phyloP scores from a whole-genome alignment of 2,329 filamentous ascomycete genomes.

The Trichoderma harzianum region DNA sequence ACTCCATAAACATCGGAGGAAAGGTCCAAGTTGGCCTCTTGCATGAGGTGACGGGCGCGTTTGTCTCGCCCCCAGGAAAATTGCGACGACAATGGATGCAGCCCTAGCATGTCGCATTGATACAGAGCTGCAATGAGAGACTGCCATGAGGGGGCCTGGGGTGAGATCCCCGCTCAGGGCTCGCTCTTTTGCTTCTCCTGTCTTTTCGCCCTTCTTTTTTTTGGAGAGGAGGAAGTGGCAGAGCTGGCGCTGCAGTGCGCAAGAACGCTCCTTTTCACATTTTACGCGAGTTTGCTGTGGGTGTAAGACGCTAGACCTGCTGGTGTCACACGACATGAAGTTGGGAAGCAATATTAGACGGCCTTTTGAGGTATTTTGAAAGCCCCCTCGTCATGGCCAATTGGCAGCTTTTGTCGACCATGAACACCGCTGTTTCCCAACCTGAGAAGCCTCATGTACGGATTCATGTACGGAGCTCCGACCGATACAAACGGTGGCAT shows the following conservation, averaged over 20 bases:
- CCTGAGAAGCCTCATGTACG: no score
- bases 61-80: background rate
- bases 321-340: constrained; percentile 4
- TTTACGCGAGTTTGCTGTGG: background rate
- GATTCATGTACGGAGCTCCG: background rate
- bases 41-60: constrained; percentile 17
- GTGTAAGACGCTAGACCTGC: constrained; percentile 14
- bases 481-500: background rate
- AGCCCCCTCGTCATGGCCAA: background rate
- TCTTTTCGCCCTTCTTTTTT: background rate
- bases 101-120: constrained; percentile 6
- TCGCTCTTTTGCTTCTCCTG: background rate
- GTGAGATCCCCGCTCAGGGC: constrained; percentile 5
- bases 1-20: constrained; percentile 7
- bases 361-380: constrained; percentile 5
- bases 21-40: constrained; percentile 14
- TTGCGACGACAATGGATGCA: constrained; percentile 6
- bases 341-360: background rate
- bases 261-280: background rate
- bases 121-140: background rate
- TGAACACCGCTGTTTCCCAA: background rate
- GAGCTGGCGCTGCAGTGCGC: background rate
- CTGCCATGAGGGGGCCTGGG: background rate
- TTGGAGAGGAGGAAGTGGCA: background rate
- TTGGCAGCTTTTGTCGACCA: background rate